phyloP scores from a whole-genome alignment of 768 basidiomycete genomes.

The Sarcodon sp. region DNA sequence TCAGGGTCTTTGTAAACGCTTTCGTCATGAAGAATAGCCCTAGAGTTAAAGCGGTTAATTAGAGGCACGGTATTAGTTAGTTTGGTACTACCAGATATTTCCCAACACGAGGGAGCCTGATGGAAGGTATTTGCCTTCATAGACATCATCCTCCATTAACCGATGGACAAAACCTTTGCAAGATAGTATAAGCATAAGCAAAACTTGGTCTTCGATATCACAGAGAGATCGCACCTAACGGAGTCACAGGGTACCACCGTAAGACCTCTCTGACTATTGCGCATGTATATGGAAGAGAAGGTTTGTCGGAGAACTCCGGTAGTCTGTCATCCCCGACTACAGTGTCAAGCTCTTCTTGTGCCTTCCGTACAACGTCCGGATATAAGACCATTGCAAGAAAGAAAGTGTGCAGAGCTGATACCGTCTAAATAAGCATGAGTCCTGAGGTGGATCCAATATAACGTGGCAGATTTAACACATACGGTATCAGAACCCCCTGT shows the following conservation, averaged over 20 bases:
- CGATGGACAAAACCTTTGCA: constrained; percentile 48
- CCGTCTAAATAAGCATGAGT: constrained; percentile 1
- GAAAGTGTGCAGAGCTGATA: constrained; percentile 6
- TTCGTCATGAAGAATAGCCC: constrained; percentile 2
- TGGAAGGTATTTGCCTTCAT: constrained; percentile 43
- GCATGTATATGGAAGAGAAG: constrained; percentile 11
- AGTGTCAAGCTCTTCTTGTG: constrained; percentile 12
- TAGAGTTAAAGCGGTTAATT: background rate
- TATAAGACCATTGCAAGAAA: constrained; percentile 8
- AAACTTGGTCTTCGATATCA: background rate
- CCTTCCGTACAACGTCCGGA: constrained; percentile 12
- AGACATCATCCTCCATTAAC: constrained; percentile 52
- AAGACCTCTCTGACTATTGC: constrained; percentile 13
- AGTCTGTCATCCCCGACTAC: constrained; percentile 9
- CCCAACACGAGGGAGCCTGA: constrained; percentile 41
- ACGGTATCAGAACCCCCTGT: constrained; percentile 7
- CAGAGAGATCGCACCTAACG: constrained; percentile 4
- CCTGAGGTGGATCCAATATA: background rate
- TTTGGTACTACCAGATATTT: constrained; percentile 12
- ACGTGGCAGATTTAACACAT: background rate
- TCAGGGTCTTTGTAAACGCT: constrained; percentile 1
- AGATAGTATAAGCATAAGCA: background rate
- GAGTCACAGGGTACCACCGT: constrained; percentile 12
- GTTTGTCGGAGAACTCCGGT: constrained; percentile 8
- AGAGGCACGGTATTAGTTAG: background rate